A percentile compares a stretch with the other conserved stretches of the same genome.
Conservation (phyloP, 176 grass and related monocot genomes). For the Eleusine coracana region DNA sequence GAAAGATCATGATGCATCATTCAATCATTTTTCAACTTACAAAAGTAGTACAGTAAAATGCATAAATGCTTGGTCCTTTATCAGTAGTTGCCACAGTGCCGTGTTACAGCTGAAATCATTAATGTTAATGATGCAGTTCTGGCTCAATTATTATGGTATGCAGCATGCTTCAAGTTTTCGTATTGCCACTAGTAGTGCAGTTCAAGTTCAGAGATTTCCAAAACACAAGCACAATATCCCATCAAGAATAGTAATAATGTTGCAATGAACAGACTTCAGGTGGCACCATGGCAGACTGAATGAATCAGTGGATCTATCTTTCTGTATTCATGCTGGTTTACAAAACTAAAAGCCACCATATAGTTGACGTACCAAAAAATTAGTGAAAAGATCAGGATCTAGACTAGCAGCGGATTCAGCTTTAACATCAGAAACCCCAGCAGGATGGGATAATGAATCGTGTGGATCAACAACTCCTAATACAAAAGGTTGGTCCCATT, state of each 20-base stretch:
- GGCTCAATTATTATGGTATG: not conserved
- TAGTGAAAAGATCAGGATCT: slow-evolving; percentile 93
- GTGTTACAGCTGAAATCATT: slow-evolving; percentile 15
- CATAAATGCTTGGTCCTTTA: not conserved
- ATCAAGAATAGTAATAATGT: not conserved
- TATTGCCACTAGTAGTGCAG: not conserved
- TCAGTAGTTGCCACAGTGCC: not conserved
- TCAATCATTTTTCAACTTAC: not conserved
- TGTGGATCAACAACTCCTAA: slow-evolving; percentile 93
- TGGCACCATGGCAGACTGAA: not conserved
- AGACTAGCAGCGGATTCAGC: slow-evolving; percentile 79
- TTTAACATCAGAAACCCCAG: slow-evolving; percentile 87
- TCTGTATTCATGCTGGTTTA: not conserved
- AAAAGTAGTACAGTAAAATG: not conserved
- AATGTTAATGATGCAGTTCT: not conserved
- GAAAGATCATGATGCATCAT: not conserved
- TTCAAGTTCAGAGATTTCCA: slow-evolving; percentile 6
- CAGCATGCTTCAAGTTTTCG: not conserved
- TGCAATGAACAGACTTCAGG: not conserved
- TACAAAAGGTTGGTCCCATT: slow-evolving; percentile 91
- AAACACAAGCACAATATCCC: not conserved
- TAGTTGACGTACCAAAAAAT: slow-evolving; percentile 74
- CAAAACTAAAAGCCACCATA: slow-evolving; percentile 12
- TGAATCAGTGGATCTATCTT: slow-evolving; percentile 1
- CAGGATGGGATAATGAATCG: slow-evolving; percentile 90